Evolutionary conservation across 2,329 filamentous ascomycete species (phyloP).

Genomic region (Didymella glomerata): DNA sequence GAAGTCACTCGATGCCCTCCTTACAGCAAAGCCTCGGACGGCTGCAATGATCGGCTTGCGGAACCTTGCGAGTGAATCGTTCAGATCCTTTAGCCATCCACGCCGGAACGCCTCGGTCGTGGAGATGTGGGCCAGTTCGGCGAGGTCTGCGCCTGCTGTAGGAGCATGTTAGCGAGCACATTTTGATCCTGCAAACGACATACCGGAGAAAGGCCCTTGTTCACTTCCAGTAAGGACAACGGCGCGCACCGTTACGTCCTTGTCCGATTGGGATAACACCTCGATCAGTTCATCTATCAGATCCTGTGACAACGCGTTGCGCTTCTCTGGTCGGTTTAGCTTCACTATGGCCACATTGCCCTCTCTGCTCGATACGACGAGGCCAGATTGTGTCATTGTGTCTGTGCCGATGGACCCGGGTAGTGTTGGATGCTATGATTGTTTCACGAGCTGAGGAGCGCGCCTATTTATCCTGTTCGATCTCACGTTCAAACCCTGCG

Average conservation of each 20-base stretch:
- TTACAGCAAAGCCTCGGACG: conserved; percentile 82
- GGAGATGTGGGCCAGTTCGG: conserved; percentile 89
- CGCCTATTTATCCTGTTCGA: conserved; percentile 15
- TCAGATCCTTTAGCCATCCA: conserved; percentile 94
- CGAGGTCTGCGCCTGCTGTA: conserved; percentile 89
- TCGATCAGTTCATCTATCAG: conserved; percentile 56
- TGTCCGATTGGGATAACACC: conserved; percentile 29
- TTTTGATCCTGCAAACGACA: conserved; percentile 43
- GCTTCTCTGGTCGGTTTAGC: conserved; percentile 64
- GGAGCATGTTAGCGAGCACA: conserved; percentile 17
- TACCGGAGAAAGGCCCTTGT: conserved; percentile 76
- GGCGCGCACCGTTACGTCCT: conserved; percentile 29
- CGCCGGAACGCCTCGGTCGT: conserved; percentile 84
- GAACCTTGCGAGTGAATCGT: conserved; percentile 76
- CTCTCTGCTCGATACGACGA: conserved; percentile 28
- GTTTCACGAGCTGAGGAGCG: conserved; percentile 3
- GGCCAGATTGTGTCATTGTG: conserved; percentile 13
- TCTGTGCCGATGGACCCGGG: background rate
- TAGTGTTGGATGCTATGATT: background rate
- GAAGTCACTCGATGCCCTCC: background rate
- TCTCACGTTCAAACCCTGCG: background rate
- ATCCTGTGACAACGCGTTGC: conserved; percentile 65
- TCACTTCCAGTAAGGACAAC: conserved; percentile 79
- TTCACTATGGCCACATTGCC: conserved; percentile 59
- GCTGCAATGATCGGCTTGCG: conserved; percentile 93